Evolutionary conservation across 768 basidiomycete genomes (phyloP).

Genomic region (Podaxis sp.): DNA sequence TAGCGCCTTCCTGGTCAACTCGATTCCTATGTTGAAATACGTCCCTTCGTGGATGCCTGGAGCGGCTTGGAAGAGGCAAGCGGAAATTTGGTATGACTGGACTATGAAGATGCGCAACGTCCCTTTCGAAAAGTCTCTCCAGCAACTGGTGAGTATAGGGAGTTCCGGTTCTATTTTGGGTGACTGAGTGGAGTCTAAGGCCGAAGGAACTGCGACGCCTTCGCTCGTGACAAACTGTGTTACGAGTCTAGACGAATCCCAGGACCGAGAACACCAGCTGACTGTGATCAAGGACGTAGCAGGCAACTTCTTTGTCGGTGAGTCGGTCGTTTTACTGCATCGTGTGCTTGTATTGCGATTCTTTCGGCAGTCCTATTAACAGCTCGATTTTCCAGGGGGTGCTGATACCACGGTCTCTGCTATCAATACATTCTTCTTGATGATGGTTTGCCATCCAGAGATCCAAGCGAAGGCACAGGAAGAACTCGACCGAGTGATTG

Average conservation of each 20-base stretch:
- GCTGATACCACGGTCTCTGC: slow-evolving; percentile 24
- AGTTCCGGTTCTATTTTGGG: neutral
- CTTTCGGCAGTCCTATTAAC: slow-evolving; percentile 1
- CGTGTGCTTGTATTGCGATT: neutral
- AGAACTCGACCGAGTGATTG: slow-evolving; percentile 28
- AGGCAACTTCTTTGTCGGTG: slow-evolving; percentile 24
- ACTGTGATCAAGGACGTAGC: slow-evolving; percentile 22
- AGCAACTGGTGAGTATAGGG: slow-evolving; percentile 21
- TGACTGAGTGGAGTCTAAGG: slow-evolving; percentile 9
- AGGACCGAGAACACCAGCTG: slow-evolving; percentile 18
- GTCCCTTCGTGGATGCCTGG: slow-evolving; percentile 41
- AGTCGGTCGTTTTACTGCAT: neutral
- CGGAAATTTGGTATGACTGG: slow-evolving; percentile 29
- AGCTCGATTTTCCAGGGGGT: slow-evolving; percentile 16
- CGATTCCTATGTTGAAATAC: slow-evolving; percentile 32
- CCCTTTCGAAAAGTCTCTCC: slow-evolving; percentile 25
- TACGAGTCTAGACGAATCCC: slow-evolving; percentile 17
- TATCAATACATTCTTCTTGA: slow-evolving; percentile 21
- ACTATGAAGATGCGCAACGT: slow-evolving; percentile 24
- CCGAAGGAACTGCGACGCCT: slow-evolving; percentile 19
- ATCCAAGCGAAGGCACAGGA: slow-evolving; percentile 22
- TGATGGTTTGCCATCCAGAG: slow-evolving; percentile 22
- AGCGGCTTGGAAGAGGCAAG: slow-evolving; percentile 35
- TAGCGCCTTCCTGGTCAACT: slow-evolving; percentile 38
- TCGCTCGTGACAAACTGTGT: slow-evolving; percentile 21